Evolutionary conservation across 192 early-diverging fungal species (phyloP).

Genomic region (Podila epigama): DNA sequence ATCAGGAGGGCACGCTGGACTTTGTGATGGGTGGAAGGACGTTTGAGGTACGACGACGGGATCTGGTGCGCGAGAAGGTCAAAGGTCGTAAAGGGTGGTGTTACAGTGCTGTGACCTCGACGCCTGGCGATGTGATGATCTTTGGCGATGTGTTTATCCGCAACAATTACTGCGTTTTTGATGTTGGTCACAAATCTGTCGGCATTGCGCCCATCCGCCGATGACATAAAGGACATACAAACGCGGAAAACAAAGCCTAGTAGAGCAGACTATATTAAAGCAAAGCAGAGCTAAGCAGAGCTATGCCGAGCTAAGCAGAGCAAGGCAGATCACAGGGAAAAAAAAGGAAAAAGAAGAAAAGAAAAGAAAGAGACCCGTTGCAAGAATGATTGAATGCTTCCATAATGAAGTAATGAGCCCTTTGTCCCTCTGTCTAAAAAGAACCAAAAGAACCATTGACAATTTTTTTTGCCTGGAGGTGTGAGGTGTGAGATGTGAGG

Average conservation of each 20-base stretch:
- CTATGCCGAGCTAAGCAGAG: too few species aligned
- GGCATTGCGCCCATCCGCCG: conserved; percentile 29
- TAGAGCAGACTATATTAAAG: too few species aligned
- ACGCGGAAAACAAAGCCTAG: neutral
- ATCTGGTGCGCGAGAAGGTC: conserved; percentile 39
- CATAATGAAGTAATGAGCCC: too few species aligned
- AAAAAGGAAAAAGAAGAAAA: too few species aligned
- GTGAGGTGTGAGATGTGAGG: too few species aligned
- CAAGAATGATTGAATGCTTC: too few species aligned
- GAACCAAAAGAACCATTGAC: too few species aligned
- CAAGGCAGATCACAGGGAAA: too few species aligned
- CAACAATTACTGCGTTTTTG: conserved; percentile 59
- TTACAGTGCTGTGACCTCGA: conserved; percentile 51
- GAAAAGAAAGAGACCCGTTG: too few species aligned
- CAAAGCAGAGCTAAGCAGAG: too few species aligned
- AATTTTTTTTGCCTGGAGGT: too few species aligned
- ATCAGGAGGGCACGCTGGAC: conserved; percentile 16
- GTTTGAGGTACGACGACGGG: conserved; percentile 39
- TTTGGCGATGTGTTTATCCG: conserved; percentile 60
- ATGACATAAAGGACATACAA: neutral
- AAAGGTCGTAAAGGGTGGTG: conserved; percentile 24
- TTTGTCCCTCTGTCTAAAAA: too few species aligned
- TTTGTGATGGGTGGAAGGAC: conserved; percentile 46
- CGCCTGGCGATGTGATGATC: conserved; percentile 44
- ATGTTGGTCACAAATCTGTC: conserved; percentile 34